Base-by-base conservation (phyloP, 805 yeast species). In the Kodamaea hsintzibuensis region DNA sequence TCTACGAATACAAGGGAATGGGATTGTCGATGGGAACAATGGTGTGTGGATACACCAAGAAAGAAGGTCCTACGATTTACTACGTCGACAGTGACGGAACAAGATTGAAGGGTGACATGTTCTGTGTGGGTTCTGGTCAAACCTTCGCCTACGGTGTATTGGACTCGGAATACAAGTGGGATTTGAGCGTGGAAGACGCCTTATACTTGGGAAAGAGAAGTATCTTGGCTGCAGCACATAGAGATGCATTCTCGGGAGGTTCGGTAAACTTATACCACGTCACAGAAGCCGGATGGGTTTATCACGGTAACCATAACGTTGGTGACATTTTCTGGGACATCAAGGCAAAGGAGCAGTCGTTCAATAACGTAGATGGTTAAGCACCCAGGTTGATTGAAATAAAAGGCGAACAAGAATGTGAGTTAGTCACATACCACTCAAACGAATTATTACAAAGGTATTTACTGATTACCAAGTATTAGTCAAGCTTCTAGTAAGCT, bases 1-100 rank as follows among this genome's bases (percentile, higher is more conserved):
- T 92, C 17, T 95, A 92, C 73, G 83, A 85, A 62, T 95, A 95
- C 77, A 95, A 95, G 74, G 99, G 99, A 52, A 89, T 92, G 84
- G 99, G 99, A n/a, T 80, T 95, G 57, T 88, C 96, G 12, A 95
- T 95, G 99, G 99, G 99, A 71, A 95, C 99, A 2, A 95, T 95
- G 99, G 81, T 95, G 62, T 95, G 98, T 79, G 99, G 99, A 19
- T 90, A 88, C 73, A 93, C 98, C 19, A 86, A 89, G 67, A 89
- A 90, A 64, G 98, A 92, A 69, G 97, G 97, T 14, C 98, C 99
- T 48, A 85, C 97, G 22, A 88, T 95, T 52, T 95, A 86, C 74
- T 95, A 95, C 64, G 98, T 95, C 39, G 99, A 95, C 74, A 89
- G 96, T 25, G 99, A 95, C 68, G 99, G 99, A 51, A 88, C 98